phyloP scores from a whole-genome alignment of 257 asterid species.

The Gentiana dahurica region DNA sequence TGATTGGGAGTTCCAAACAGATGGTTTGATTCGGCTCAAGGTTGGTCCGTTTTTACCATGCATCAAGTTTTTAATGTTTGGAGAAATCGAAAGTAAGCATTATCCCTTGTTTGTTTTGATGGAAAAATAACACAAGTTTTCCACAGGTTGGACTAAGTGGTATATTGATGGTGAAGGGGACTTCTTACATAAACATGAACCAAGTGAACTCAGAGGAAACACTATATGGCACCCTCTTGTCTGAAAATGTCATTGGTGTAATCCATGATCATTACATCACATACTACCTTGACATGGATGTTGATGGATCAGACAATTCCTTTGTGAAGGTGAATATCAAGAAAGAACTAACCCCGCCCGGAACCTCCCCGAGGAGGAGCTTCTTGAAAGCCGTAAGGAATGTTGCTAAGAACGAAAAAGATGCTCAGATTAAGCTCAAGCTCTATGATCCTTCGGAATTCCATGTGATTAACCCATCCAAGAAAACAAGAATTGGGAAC shows the following conservation, averaged over 20 bases:
- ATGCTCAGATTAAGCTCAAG: constrained; percentile 66
- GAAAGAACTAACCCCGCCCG: constrained; percentile 40
- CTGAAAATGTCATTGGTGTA: constrained; percentile 80
- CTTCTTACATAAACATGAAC: constrained; percentile 55
- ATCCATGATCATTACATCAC: constrained; percentile 88
- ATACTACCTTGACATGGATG: constrained; percentile 84
- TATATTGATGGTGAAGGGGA: constrained; percentile 85
- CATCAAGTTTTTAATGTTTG: too few species aligned
- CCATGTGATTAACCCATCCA: constrained; percentile 69
- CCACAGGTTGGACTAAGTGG: constrained; percentile 78
- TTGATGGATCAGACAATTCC: constrained; percentile 69
- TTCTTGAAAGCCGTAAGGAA: constrained; percentile 64
- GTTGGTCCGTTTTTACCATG: constrained; percentile 20
- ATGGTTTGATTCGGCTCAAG: constrained; percentile 77
- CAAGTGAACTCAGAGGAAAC: constrained; percentile 57
- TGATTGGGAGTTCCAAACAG: constrained; percentile 96
- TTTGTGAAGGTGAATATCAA: constrained; percentile 78
- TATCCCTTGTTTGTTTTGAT: too few species aligned
- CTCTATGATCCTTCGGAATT: constrained; percentile 78
- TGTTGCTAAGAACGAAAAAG: constrained; percentile 79
- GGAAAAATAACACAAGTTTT: not conserved
- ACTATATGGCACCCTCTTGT: constrained; percentile 61
- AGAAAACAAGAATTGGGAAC: constrained; percentile 61
- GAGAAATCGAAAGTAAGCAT: too few species aligned
- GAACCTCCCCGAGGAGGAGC: constrained; percentile 66